Base-by-base conservation (phyloP, 1,284 basidiomycete genomes). In the Pyrrhoderma lamaoense region DNA sequence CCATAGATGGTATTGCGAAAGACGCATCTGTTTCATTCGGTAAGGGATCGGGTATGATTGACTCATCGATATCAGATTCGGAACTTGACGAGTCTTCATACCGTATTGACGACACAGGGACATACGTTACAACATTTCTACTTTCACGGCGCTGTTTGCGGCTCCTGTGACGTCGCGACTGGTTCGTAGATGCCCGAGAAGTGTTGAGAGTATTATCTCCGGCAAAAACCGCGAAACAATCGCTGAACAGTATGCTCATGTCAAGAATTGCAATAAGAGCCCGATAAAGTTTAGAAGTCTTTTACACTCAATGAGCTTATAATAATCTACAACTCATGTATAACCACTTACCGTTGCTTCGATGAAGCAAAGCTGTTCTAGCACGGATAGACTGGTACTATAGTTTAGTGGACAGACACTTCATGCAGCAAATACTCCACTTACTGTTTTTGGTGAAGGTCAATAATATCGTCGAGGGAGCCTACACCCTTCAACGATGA, bases 381-480 rank as follows among this genome's bases (percentile, higher is more conserved):
- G 67, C 47, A 72, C 77, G 35, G 78, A 72, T 14, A 86, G 70
- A 59, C 88, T 92, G 53, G 11, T 16, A 9, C 21, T n/a, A 45
- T 11, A 31, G n/a, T n/a, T n/a, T n/a, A n/a, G n/a, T n/a, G n/a
- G n/a, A n/a, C n/a, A n/a, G n/a, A n/a, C n/a, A n/a, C 53, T 27
- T 47, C 40, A 50, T 43, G 52, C 3, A 7, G 50, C 43, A 14
- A 38, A 37, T 42, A 45, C 40, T 34, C 21, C 34, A 71, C 87
- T 60, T 59, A 91, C 89, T 92, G 82, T 37, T 78, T 72, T 23
- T 81, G 72, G 60, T 93, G 89, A 2, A 84, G 58, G 21, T 67
- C 65, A 46, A 92, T 85, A 71, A 91, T 84, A 49, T 86, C 80
- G 59, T 90, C 85, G 13, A 93, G 69, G 2, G 87, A 88, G 42